A percentile compares a stretch with the other conserved stretches of the same genome.
These are phyloP conservation scores for Didymella keratinophila DNA, from an alignment of 2,329 filamentous ascomycete genomes.

Conservation along the genomic window DNA sequence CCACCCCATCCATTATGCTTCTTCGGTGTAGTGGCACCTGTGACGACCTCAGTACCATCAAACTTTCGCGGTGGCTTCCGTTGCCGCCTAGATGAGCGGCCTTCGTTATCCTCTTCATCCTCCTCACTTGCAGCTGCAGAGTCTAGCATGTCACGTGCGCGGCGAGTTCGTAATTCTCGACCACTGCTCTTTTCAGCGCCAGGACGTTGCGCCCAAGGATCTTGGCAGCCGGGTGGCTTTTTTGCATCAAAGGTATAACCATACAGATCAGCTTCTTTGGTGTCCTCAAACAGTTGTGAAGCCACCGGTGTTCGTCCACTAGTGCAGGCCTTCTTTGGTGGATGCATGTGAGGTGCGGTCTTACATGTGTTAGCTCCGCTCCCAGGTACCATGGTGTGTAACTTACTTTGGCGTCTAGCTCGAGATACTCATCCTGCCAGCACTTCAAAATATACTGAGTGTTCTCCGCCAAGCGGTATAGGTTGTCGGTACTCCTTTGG, in stretches of 20 bases:
- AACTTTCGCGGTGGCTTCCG: conserved; percentile 48
- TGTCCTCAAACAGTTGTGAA: conserved; percentile 63
- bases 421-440: conserved; percentile 67
- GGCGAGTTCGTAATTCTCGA: conserved; percentile 57
- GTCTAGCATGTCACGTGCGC: conserved; percentile 50
- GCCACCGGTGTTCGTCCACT: conserved; percentile 57
- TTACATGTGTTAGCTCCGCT: conserved; percentile 32
- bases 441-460: conserved; percentile 60
- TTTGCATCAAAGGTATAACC: conserved; percentile 65
- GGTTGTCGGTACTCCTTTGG: conserved; percentile 58
- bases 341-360: conserved; percentile 60
- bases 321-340: conserved; percentile 60
- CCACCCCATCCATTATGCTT: conserved; percentile 50
- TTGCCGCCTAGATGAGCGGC: conserved; percentile 43
- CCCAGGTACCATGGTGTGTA: not conserved
- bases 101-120: conserved; percentile 48
- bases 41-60: conserved; percentile 43
- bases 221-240: conserved; percentile 59
- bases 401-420: conserved; percentile 57
- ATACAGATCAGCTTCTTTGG: conserved; percentile 68
- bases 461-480: conserved; percentile 64
- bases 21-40: conserved; percentile 43
- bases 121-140: conserved; percentile 50
- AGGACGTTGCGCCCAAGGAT: conserved; percentile 63
- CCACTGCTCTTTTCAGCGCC: conserved; percentile 55